phyloP scores from a whole-genome alignment of 1,284 basidiomycete species.

The Fomitopsis betulina region DNA sequence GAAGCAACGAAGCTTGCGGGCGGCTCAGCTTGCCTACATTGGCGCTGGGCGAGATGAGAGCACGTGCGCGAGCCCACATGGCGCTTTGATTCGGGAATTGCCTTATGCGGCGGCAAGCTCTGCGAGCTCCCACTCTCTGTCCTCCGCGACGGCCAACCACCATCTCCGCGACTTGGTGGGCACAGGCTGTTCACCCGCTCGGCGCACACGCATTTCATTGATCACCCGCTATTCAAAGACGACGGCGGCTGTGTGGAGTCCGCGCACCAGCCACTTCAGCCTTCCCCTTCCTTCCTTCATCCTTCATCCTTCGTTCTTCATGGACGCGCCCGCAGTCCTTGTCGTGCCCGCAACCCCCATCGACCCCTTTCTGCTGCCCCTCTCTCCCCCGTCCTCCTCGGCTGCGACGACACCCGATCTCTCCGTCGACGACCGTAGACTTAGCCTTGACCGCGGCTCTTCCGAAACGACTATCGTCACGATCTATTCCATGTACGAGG shows the following conservation, averaged over 20 bases:
- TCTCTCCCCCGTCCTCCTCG: conserved; percentile 20
- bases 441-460: conserved; percentile 35
- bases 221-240: not conserved
- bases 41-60: not conserved
- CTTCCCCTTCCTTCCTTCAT: conserved; percentile 4
- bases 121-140: not conserved
- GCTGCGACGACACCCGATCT: conserved; percentile 26
- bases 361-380: conserved; percentile 14
- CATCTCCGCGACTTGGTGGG: not conserved
- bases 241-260: conserved; percentile 4
- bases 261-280: conserved; percentile 1
- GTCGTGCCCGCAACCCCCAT: conserved; percentile 38
- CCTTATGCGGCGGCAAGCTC: not conserved
- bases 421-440: conserved; percentile 18
- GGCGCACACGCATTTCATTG: not conserved
- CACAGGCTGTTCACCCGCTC: not conserved
- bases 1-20: not conserved
- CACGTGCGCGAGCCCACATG: not conserved
- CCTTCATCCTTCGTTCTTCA: conserved; percentile 20
- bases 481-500: conserved; percentile 74
- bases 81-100: not conserved
- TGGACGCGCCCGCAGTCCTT: conserved; percentile 43
- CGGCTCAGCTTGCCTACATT: not conserved
- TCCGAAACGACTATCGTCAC: conserved; percentile 67
- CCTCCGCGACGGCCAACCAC: not conserved